Evolutionary conservation across 2,329 filamentous ascomycete species (phyloP).

Genomic region (Coleophoma crateriformis): DNA sequence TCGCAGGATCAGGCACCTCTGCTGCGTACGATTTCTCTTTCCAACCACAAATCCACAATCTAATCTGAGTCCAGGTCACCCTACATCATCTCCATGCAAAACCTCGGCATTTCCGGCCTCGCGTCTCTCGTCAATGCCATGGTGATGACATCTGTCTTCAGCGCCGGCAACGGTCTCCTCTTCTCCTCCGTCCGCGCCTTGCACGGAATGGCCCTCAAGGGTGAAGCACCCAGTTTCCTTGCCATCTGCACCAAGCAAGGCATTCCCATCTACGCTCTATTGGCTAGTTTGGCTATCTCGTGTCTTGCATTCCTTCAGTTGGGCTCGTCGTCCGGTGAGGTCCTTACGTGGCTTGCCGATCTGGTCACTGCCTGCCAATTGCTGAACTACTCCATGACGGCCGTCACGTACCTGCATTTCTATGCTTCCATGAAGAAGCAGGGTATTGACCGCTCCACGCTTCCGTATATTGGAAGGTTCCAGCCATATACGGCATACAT

Average conservation of each 20-base stretch:
- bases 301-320: constrained; percentile 65
- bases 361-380: constrained; percentile 67
- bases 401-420: constrained; percentile 65
- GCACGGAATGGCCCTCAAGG: constrained; percentile 59
- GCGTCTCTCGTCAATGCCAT: constrained; percentile 63
- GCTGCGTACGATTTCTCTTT: constrained; percentile 20
- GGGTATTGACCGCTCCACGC: constrained; percentile 52
- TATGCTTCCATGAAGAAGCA: constrained; percentile 61
- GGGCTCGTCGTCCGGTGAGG: constrained; percentile 37
- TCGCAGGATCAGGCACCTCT: constrained; percentile 43
- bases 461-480: constrained; percentile 57
- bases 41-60: background rate
- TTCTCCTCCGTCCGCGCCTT: constrained; percentile 64
- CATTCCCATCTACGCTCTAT: constrained; percentile 54
- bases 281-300: constrained; percentile 54
- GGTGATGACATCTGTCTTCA: constrained; percentile 61
- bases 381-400: constrained; percentile 63
- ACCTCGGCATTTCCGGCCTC: constrained; percentile 55
- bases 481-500: constrained; percentile 55
- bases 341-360: constrained; percentile 31
- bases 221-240: constrained; percentile 50
- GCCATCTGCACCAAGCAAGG: background rate
- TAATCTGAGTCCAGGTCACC: constrained; percentile 14
- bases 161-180: constrained; percentile 51
- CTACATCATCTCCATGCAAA: constrained; percentile 52